A percentile compares a stretch with the other conserved stretches of the same genome.
phyloP scores from a whole-genome alignment of 306 rosid species.

The Lathyrus sativus region DNA sequence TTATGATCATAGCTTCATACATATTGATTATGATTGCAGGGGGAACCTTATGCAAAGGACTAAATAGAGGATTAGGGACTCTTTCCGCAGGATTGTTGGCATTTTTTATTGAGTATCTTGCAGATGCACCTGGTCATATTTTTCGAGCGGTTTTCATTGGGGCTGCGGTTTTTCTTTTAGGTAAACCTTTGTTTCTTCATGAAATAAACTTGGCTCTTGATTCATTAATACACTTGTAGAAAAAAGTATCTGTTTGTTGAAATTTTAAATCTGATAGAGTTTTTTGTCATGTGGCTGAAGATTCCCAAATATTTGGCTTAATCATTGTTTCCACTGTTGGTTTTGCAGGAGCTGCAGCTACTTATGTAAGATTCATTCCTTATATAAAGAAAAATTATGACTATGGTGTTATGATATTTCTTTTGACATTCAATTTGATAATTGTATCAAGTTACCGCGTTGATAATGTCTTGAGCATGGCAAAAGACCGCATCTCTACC shows the following conservation, averaged over 20 bases:
- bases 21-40: constrained; percentile 48
- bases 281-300: background rate
- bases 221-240: background rate
- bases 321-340: background rate
- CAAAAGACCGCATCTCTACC: constrained; percentile 69
- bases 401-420: constrained; percentile 83
- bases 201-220: background rate
- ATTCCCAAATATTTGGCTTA: background rate
- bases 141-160: constrained; percentile 72
- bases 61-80: constrained; percentile 92
- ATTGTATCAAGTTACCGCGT: constrained; percentile 81
- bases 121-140: constrained; percentile 50
- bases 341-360: constrained; percentile 73
- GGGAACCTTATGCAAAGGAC: constrained; percentile 88
- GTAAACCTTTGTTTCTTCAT: constrained; percentile 42
- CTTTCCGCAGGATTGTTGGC: constrained; percentile 80
- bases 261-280: background rate
- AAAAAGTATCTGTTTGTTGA: background rate
- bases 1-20: background rate
- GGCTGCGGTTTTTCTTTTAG: constrained; percentile 70
- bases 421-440: constrained; percentile 82
- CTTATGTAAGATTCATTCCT: constrained; percentile 86
- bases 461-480: constrained; percentile 58
- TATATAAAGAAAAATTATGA: constrained; percentile 81
- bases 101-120: constrained; percentile 64